Evolutionary conservation across 306 rosid species (phyloP).

Genomic region (Medicago lupulina): DNA sequence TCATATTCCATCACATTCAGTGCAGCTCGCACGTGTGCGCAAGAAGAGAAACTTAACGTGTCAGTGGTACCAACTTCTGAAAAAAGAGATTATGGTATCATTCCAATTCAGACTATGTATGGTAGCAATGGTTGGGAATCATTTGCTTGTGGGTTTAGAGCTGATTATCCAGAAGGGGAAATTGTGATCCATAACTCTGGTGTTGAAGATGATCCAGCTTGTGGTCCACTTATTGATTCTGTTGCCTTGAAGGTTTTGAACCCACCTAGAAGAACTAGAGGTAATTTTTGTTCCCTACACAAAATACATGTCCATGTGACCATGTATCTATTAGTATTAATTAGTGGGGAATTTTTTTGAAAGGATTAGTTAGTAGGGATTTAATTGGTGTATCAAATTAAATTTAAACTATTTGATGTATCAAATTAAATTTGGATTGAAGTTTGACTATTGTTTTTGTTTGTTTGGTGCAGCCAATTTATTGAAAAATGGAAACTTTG

Average conservation of each 20-base stretch:
- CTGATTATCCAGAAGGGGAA: constrained; percentile 50
- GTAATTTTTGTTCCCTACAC: constrained; percentile 44
- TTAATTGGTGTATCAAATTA: too few species aligned
- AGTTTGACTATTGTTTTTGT: background rate
- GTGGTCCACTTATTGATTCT: constrained; percentile 82
- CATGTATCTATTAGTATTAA: too few species aligned
- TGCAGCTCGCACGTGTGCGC: constrained; percentile 81
- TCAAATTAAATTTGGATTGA: background rate
- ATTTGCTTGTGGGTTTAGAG: constrained; percentile 68
- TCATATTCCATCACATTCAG: constrained; percentile 72
- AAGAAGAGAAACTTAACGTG: constrained; percentile 73
- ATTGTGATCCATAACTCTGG: constrained; percentile 71
- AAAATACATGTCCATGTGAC: too few species aligned
- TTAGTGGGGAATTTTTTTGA: too few species aligned
- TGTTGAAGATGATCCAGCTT: constrained; percentile 71
- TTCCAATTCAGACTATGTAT: constrained; percentile 80
- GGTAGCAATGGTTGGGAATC: constrained; percentile 85
- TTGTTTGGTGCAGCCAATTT: constrained; percentile 56
- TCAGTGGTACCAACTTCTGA: constrained; percentile 58
- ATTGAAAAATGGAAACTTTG: constrained; percentile 78
- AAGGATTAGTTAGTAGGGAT: too few species aligned
- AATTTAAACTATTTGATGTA: too few species aligned
- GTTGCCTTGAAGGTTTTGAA: constrained; percentile 67
- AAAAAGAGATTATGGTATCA: constrained; percentile 61
- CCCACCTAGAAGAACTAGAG: constrained; percentile 62